These are phyloP conservation scores for Nitzschia sp. DNA, from an alignment of 108 stramenopile genomes.

Conservation along the genomic window DNA sequence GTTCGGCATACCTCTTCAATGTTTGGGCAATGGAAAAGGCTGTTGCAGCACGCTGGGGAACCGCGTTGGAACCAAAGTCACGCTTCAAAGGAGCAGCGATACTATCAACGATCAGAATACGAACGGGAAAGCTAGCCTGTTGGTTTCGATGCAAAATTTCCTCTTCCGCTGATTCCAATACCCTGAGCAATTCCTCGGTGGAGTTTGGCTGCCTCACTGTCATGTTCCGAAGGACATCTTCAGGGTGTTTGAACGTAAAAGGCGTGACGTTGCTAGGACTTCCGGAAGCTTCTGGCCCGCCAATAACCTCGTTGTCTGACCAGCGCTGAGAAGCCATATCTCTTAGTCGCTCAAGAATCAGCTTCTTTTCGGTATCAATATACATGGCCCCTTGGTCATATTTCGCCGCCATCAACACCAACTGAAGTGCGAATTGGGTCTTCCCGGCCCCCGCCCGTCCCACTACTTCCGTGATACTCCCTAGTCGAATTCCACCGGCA, in stretches of 20 bases:
- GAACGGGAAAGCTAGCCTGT: slow-evolving; percentile 44
- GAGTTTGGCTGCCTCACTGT: slow-evolving; percentile 56
- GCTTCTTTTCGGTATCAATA: slow-evolving; percentile 82
- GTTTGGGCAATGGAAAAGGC: slow-evolving; percentile 66
- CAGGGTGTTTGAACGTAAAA: slow-evolving; percentile 19
- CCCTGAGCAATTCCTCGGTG: slow-evolving; percentile 55
- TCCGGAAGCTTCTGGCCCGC: background rate
- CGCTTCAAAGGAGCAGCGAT: slow-evolving; percentile 80
- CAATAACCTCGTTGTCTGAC: background rate
- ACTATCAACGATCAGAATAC: slow-evolving; percentile 78
- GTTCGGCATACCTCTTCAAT: slow-evolving; percentile 72
- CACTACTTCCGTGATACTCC: slow-evolving; percentile 70
- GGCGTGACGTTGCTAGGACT: background rate
- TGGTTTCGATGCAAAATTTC: slow-evolving; percentile 67
- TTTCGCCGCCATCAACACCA: slow-evolving; percentile 65
- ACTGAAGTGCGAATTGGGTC: slow-evolving; percentile 77
- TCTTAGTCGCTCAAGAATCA: slow-evolving; percentile 57
- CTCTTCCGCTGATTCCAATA: slow-evolving; percentile 47
- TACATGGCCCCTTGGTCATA: slow-evolving; percentile 63
- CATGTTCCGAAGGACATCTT: slow-evolving; percentile 61
- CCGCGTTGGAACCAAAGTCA: slow-evolving; percentile 56
- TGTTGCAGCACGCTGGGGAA: slow-evolving; percentile 52
- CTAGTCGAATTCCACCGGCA: slow-evolving; percentile 64
- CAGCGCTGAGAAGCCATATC: slow-evolving; percentile 51
- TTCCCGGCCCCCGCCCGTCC: slow-evolving; percentile 80